Base-by-base conservation (phyloP, 2,329 filamentous ascomycete genomes). In the Colletotrichum magnum region DNA sequence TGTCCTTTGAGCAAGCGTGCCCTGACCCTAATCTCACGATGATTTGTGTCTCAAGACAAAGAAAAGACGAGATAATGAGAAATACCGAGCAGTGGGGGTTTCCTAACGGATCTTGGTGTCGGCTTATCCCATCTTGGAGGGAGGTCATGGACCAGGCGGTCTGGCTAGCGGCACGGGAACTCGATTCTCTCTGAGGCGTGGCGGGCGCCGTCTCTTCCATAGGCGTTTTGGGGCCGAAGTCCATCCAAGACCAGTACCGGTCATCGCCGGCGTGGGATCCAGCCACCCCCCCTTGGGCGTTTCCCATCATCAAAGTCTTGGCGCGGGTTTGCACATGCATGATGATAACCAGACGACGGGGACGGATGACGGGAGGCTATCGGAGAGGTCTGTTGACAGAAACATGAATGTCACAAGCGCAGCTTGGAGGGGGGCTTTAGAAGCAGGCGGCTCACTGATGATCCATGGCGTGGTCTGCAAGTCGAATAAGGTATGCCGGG, bases 11-110 rank as follows among this genome's bases (percentile, higher is more conserved):
- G 32, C 10, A 10, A 36, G 32, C 32, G 50, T 69, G 56, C 62
- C 56, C 62, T 69, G 41, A 45, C 58, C 68, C 64, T 70, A 70
- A 63, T 63, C 58, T 64, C 58, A 63, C 52, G 64, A 70, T 70
- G 60, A 50, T 53, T 32, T 26, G 32, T 58, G 58, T 63, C 64
- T 64, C 64, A 45, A 54, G 45, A 68, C 52, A 64, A 68, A 57
- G 13, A 39, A 18, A 43, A 12, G 48, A 51, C 16, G 63, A 39
- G 18, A 43, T 16, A 54, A 51, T 18, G 63, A 4, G 28, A 18
- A 54, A 43, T 16, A 45, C n/a, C 36, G 21, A 24, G 21, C 24
- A 52, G 66, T 66, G 66, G 66, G 66, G 66, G 66, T 60, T 5
- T 57, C 45, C 32, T 10, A 36, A 36, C 13, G 56, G 45, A 60